Evolutionary conservation across 306 rosid genomes (phyloP), one percentile per base, ranked within the genome.

Genomic region (Ochetophila trinervis): DNA sequence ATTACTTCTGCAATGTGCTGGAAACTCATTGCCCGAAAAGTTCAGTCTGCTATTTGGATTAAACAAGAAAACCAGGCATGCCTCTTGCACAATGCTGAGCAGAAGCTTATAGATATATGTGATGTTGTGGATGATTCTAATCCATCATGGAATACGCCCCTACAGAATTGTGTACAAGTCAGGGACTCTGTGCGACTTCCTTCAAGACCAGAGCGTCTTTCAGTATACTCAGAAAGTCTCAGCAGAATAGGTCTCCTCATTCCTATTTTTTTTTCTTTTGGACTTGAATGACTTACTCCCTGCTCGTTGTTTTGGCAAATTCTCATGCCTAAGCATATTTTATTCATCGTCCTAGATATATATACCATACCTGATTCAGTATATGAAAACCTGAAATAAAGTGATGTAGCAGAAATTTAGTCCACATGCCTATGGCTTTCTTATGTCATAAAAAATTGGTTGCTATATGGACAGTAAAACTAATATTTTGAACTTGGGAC

Each of bases 11-110:
- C 97, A 63, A 87, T 93, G 96, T 89, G 97, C 80, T 93, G 96
- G 99, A 90, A 85, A 85, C 96, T 93, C 67, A 78, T 93, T 72
- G 86, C 91, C 78, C 79, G 79, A 30, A 74, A 78, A 85, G 86
- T 90, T 79, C 99, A 93, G 83, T 89, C 99, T 6, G 97, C 96
- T 63, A 86, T 93, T 77, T 93, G 99, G 99, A 78, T 84, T 74
- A 93, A 93, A 86, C 83, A 79, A 68, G 75, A 84, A 55, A 75
- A 78, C 63, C 79, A 45, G 72, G 53, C 89, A 27, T 93, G 96
- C 81, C 83, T 84, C 60, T 59, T 66, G 63, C 61, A 53, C 36
- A 86, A 83, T 63, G 88, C 84, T 20, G 78, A 80, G 69, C 74
- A 78, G 68, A 86, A 80, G 18, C 79, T 80, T 62, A 27, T 89